phyloP scores from a whole-genome alignment of 129 eudicot genomes.

The Scalesia atractyloides region DNA sequence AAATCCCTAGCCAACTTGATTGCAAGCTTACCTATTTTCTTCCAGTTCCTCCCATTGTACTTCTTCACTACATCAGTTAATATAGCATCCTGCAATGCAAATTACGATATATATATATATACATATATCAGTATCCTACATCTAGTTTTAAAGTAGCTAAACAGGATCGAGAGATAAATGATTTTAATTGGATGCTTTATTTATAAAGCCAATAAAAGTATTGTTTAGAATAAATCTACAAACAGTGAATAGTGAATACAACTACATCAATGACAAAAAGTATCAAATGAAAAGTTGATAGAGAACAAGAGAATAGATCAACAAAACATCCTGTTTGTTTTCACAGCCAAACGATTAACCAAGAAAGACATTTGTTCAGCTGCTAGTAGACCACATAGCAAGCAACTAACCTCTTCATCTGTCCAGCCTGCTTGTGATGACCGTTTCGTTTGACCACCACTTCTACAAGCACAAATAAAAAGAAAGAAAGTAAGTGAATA shows the following conservation, averaged over 20 bases:
- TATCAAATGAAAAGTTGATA: background rate
- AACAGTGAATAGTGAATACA: too few relatives aligned
- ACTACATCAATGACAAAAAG: background rate
- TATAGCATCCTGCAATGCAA: constrained; percentile 39
- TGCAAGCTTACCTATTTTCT: constrained; percentile 46
- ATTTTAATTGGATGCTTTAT: background rate
- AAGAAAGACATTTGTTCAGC: background rate
- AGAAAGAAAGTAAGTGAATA: background rate
- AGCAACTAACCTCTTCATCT: constrained; percentile 70
- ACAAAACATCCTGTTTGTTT: background rate
- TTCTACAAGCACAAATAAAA: constrained; percentile 33
- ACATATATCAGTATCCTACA: background rate
- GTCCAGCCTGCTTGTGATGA: constrained; percentile 95
- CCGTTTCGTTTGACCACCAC: constrained; percentile 53
- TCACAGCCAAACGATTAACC: constrained; percentile 13
- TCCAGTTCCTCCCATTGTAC: constrained; percentile 51
- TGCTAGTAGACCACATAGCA: background rate
- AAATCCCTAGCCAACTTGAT: background rate
- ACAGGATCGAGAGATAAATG: background rate
- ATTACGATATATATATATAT: too few relatives aligned
- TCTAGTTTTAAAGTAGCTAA: background rate
- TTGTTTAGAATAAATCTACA: too few relatives aligned
- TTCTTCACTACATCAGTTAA: constrained; percentile 45
- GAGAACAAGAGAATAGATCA: background rate
- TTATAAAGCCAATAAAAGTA: background rate